Evolutionary conservation across 352 stramenopile species (phyloP).

Genomic region (Phytopythium oedochilum): DNA sequence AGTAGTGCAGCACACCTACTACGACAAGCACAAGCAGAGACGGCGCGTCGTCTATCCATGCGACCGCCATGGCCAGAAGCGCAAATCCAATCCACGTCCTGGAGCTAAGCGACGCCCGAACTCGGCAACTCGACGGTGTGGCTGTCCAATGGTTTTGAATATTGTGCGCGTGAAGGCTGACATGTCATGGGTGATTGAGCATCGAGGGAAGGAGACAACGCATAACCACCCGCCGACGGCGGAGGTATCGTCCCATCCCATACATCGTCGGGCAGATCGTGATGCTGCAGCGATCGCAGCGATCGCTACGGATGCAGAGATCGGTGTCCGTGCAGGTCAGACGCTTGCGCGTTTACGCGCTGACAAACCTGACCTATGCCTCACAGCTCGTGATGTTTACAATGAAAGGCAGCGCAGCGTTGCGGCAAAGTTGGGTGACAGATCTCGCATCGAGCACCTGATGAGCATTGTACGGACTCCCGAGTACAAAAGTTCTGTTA

Average conservation of each 20-base stretch:
- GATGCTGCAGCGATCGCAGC: not conserved
- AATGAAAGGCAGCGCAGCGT: not conserved
- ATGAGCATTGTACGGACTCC: not conserved
- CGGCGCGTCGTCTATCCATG: not conserved
- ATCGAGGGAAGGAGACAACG: not conserved
- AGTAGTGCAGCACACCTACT: too few species aligned
- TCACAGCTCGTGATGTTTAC: not conserved
- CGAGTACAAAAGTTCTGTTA: not conserved
- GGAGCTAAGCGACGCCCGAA: not conserved
- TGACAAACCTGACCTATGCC: not conserved
- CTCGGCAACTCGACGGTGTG: not conserved
- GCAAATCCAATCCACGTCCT: not conserved
- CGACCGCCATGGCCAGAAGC: not conserved
- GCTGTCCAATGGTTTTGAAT: not conserved
- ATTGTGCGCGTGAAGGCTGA: not conserved
- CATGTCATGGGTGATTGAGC: not conserved
- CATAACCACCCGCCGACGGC: not conserved
- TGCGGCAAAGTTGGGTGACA: not conserved
- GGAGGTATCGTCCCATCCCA: not conserved
- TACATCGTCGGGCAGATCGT: not conserved
- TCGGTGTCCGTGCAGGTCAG: not conserved
- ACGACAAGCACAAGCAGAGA: too few species aligned
- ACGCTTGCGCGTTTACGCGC: not conserved
- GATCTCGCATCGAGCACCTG: not conserved
- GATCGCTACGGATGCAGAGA: not conserved